Conservation (phyloP, 164 flowering plant species). For the Taxillus chinensis region DNA sequence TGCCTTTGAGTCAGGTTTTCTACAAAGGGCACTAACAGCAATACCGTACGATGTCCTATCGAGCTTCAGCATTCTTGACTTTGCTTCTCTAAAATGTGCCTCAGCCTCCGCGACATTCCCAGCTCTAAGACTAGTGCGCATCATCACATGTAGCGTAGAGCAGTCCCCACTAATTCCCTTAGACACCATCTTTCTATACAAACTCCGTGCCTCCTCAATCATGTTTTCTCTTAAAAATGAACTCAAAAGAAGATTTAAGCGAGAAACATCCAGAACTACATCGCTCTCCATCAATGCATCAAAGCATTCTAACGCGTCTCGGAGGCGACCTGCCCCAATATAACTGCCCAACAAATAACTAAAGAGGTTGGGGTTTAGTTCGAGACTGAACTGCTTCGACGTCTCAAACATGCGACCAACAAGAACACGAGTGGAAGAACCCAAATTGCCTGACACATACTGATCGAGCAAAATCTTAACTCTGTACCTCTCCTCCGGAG, state of each 20-base stretch:
- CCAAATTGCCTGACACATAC: slow-evolving; percentile 17
- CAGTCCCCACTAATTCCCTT: slow-evolving; percentile 33
- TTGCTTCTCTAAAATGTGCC: slow-evolving; percentile 37
- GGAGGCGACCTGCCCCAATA: slow-evolving; percentile 20
- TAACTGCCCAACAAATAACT: slow-evolving; percentile 39
- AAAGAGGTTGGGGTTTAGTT: slow-evolving; percentile 21
- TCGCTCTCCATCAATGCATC: slow-evolving; percentile 22
- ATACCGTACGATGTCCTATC: slow-evolving; percentile 28
- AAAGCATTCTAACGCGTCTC: slow-evolving; percentile 45
- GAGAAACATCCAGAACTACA: slow-evolving; percentile 21
- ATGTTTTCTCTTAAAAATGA: slow-evolving; percentile 31
- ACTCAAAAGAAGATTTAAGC: slow-evolving; percentile 29
- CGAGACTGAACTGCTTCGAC: slow-evolving; percentile 25
- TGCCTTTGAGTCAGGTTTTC: slow-evolving; percentile 23
- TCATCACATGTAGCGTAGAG: slow-evolving; percentile 30
- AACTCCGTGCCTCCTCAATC: slow-evolving; percentile 21
- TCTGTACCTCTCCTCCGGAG: not conserved
- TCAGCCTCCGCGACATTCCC: slow-evolving; percentile 42
- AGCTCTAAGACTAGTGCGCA: slow-evolving; percentile 47
- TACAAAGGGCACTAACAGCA: slow-evolving; percentile 42
- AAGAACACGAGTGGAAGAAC: slow-evolving; percentile 14
- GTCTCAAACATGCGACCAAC: slow-evolving; percentile 28
- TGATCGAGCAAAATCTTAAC: slow-evolving; percentile 25
- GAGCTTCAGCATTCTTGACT: slow-evolving; percentile 31
- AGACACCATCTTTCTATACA: slow-evolving; percentile 31